These are phyloP conservation scores for Sistotremastrum suecicum DNA, from an alignment of 768 basidiomycete genomes.

Conservation along the genomic window DNA sequence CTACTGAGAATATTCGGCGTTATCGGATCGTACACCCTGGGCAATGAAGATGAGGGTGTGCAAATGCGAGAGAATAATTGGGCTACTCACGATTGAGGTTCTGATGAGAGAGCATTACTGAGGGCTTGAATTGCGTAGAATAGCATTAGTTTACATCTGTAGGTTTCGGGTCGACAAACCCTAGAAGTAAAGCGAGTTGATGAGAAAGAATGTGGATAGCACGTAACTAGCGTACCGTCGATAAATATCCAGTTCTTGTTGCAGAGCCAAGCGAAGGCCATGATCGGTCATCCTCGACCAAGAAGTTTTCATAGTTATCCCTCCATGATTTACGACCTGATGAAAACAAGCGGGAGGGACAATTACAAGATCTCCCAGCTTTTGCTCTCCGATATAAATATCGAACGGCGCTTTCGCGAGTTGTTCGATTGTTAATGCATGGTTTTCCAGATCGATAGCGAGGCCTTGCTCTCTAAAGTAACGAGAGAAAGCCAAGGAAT, in stretches of 20 bases:
- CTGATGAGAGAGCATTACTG: constrained; percentile 11
- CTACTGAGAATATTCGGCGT: constrained; percentile 5
- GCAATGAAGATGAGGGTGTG: constrained; percentile 6
- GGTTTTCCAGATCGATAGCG: constrained; percentile 63
- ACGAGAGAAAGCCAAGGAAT: constrained; percentile 35
- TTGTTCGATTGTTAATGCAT: constrained; percentile 48
- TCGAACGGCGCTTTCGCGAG: constrained; percentile 51
- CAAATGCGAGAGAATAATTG: constrained; percentile 1
- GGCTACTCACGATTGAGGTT: constrained; percentile 3
- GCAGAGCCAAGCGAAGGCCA: constrained; percentile 44
- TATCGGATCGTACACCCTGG: constrained; percentile 6
- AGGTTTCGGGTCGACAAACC: constrained; percentile 69
- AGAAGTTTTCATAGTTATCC: constrained; percentile 69
- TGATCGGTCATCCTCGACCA: constrained; percentile 76
- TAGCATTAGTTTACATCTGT: constrained; percentile 56
- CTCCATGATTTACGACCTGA: constrained; percentile 71
- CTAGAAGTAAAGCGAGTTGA: constrained; percentile 21
- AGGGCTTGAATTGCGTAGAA: constrained; percentile 35
- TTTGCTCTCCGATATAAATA: constrained; percentile 61
- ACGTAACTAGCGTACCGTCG: constrained; percentile 35
- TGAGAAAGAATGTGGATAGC: neutral
- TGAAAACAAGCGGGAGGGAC: constrained; percentile 74
- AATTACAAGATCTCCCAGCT: constrained; percentile 62
- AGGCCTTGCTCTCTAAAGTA: constrained; percentile 42
- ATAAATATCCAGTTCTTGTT: constrained; percentile 69